Percentiles rank a stretch among this genome's conserved stretches.
Conservation (phyloP, 371 early-diverging fungal species). For the Mortierella sp. region DNA sequence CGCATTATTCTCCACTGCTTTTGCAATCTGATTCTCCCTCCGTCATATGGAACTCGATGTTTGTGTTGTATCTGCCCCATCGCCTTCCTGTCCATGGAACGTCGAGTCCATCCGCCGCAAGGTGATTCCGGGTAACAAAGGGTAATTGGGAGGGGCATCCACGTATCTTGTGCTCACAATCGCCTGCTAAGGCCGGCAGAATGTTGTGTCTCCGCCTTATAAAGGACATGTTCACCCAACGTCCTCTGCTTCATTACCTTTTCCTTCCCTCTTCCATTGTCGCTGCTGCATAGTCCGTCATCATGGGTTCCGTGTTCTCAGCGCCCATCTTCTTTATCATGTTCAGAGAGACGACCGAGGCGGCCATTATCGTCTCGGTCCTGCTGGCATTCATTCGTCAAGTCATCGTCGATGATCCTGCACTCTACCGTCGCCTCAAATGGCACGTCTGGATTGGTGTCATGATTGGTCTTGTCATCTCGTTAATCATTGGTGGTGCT, state of each 20-base stretch:
- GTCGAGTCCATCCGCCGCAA: too few species aligned
- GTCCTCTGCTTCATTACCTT: constrained; percentile 2
- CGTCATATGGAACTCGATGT: constrained; percentile 1
- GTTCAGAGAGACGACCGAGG: constrained; percentile 87
- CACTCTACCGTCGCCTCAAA: constrained; percentile 45
- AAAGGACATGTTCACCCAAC: constrained; percentile 17
- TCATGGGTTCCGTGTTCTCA: constrained; percentile 63
- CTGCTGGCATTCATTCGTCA: constrained; percentile 77
- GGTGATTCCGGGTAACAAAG: too few species aligned
- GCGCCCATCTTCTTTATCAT: constrained; percentile 87
- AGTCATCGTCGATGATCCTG: constrained; percentile 48
- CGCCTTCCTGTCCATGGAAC: too few species aligned
- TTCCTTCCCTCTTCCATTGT: not conserved
- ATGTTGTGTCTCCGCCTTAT: constrained; percentile 6
- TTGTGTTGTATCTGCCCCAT: too few species aligned
- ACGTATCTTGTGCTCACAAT: too few species aligned
- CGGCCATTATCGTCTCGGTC: constrained; percentile 85
- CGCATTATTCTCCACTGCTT: not conserved
- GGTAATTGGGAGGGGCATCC: too few species aligned
- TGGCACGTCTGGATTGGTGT: constrained; percentile 73
- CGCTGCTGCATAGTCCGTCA: constrained; percentile 2
- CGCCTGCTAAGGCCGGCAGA: not conserved
- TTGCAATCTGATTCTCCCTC: constrained; percentile 4
- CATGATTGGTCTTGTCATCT: constrained; percentile 65
- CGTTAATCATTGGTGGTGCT: constrained; percentile 74